phyloP scores from a whole-genome alignment of 2,329 filamentous ascomycete genomes.

The Phialemonium atrogriseum region DNA sequence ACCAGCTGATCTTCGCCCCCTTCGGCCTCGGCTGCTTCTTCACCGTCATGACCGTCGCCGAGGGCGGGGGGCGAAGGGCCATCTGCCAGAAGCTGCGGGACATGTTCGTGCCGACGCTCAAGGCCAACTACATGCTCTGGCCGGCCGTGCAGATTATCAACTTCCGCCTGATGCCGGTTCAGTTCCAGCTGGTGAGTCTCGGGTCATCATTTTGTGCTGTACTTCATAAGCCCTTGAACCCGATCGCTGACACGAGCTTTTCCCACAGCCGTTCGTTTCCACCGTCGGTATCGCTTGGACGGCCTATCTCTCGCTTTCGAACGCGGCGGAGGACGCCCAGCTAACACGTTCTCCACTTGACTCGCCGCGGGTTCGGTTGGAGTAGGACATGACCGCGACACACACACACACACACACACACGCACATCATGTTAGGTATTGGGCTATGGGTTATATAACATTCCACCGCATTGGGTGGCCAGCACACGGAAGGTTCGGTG shows the following conservation, averaged over 20 bases:
- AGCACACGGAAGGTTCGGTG: too few species aligned
- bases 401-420: too few species aligned
- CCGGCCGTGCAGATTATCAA: constrained; percentile 94
- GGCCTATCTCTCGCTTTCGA: constrained; percentile 87
- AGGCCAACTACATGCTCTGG: constrained; percentile 95
- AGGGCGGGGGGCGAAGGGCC: constrained; percentile 78
- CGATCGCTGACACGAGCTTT: constrained; percentile 1
- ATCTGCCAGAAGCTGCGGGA: constrained; percentile 80
- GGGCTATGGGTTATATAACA: too few species aligned
- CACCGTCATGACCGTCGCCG: constrained; percentile 90
- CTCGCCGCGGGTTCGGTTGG: constrained; percentile 1
- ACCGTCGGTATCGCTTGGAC: constrained; percentile 97
- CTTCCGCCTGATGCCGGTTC: constrained; percentile 89
- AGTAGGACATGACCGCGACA: too few species aligned
- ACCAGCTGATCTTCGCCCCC: constrained; percentile 90
- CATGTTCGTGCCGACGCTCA: constrained; percentile 87
- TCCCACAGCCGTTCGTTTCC: constrained; percentile 78
- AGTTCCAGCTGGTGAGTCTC: constrained; percentile 83
- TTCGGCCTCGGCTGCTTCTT: constrained; percentile 85
- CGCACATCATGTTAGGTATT: too few species aligned
- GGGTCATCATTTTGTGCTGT: not conserved
- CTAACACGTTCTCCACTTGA: constrained; percentile 5
- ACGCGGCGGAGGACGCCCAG: constrained; percentile 66
- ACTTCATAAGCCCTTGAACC: constrained; percentile 5
- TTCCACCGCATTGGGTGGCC: too few species aligned